phyloP scores from a whole-genome alignment of 2,329 filamentous ascomycete genomes.

The Xylariaceae sp. region DNA sequence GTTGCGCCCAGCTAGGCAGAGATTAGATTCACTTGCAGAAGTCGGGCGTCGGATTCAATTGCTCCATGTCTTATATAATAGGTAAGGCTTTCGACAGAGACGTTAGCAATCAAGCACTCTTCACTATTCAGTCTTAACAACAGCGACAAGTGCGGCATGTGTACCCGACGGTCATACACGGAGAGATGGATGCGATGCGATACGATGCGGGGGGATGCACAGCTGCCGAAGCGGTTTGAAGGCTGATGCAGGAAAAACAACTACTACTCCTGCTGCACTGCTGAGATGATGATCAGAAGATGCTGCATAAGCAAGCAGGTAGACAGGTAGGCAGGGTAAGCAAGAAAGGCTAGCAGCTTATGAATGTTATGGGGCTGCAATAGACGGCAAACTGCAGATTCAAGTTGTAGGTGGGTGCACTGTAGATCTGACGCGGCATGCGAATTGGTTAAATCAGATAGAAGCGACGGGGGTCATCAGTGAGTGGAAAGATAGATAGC shows the following conservation, averaged over 20 bases:
- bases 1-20: conserved; percentile 18
- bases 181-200: conserved; percentile 12
- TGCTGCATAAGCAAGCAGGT: conserved; percentile 3
- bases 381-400: conserved; percentile 3
- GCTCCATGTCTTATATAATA: conserved; percentile 26
- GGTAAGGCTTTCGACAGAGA: neutral
- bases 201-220: conserved; percentile 12
- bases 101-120: neutral
- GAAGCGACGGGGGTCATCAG: neutral
- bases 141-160: conserved; percentile 1
- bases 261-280: neutral
- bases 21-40: conserved; percentile 21
- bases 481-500: too few relatives aligned
- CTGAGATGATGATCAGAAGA: neutral
- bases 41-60: conserved; percentile 18
- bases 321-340: neutral
- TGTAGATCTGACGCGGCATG: too few relatives aligned
- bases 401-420: neutral
- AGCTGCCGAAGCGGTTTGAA: conserved; percentile 17
- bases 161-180: conserved; percentile 20
- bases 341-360: neutral
- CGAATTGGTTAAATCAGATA: neutral
- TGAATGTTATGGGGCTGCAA: neutral
- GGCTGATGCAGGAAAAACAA: conserved; percentile 7
- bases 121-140: neutral